Evolutionary conservation across 192 early-diverging fungal genomes (phyloP), one percentile per base, ranked within the genome.

Genomic region (Entomortierella chlamydospora): DNA sequence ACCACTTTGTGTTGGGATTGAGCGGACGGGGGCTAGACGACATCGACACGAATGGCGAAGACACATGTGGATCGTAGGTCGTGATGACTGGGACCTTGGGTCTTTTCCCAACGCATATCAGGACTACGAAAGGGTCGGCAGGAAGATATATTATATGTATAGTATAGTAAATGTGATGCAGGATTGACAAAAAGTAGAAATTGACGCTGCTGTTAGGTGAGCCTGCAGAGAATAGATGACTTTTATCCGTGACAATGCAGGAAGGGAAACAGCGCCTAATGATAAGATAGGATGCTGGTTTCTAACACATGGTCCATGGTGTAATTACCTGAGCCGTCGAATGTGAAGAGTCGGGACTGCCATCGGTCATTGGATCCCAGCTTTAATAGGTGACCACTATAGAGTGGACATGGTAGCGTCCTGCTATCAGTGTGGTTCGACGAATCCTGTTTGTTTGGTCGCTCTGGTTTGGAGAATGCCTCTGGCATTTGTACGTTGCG

Each of bases 1-100:
- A 68, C 72, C 72, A 74, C 25, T 74, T 74, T 37, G 72, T 74
- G 43, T 74, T 74, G 12, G 72, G 64, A 28, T 74, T 61, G 37
- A 74, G 22, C n/a, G 64, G 72, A n/a, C 59, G 49, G 17, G 51
- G 59, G 30, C 37, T 42, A 37, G 51, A 61, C 22, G 72, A 52
- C 9, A 64, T 29, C 22, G 64, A 62, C 41, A 62, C 31, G 31
- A 74, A 74, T 15, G 72, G 64, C 17, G 72, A 74, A 11, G 72
- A 74, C 41, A 74, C 64, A 33, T 68, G 42, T 33, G 72, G 72
- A 41, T 74, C 72, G 39, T 74, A 68, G 15, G 72, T 66, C 59
- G 61, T 56, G 41, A 62, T 74, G 23, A 62, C 53, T 26, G 64
- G 72, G 9, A 51, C 64, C 30, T 60, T 65, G 28, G 57, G 59